Conservation (phyloP, 257 asterid genomes). For the Galeopsis tetrahit region DNA sequence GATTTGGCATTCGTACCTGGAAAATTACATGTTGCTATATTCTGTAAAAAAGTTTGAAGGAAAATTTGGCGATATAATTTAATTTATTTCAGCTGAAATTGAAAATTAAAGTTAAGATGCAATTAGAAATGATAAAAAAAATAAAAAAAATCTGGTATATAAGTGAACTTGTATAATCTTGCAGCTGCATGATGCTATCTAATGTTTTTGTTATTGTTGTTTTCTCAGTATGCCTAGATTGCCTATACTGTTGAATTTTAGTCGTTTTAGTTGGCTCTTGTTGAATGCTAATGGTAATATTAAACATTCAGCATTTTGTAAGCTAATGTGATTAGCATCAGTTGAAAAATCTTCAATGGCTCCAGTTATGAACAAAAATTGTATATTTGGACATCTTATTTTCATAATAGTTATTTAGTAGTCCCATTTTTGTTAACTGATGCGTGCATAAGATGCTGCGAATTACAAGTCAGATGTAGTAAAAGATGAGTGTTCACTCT, state of each 20-base stretch:
- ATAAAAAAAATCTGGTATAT: too few species aligned
- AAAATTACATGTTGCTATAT: neutral
- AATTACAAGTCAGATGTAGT: slow-evolving; percentile 3
- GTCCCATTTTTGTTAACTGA: slow-evolving; percentile 7
- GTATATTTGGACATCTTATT: neutral
- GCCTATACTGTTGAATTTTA: neutral
- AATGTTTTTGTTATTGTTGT: neutral
- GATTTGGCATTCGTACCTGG: slow-evolving; percentile 19
- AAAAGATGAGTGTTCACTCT: neutral
- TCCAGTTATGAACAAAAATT: neutral
- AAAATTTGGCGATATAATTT: slow-evolving; percentile 1
- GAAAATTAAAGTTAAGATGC: neutral
- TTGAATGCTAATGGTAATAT: slow-evolving; percentile 6
- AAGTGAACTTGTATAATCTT: slow-evolving; percentile 11
- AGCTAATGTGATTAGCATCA: neutral
- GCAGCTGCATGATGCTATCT: slow-evolving; percentile 2
- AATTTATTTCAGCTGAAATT: slow-evolving; percentile 24
- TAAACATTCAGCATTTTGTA: slow-evolving; percentile 10
- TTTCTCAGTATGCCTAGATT: neutral
- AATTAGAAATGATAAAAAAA: slow-evolving; percentile 29
- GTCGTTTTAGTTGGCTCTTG: slow-evolving; percentile 1
- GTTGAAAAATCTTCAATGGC: neutral
- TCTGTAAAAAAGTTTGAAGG: neutral
- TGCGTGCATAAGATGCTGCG: slow-evolving; percentile 15
- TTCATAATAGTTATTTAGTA: neutral